Evolutionary conservation across 108 stramenopile species (phyloP).

Genomic region (Pseudonitzschia delicatissima): DNA sequence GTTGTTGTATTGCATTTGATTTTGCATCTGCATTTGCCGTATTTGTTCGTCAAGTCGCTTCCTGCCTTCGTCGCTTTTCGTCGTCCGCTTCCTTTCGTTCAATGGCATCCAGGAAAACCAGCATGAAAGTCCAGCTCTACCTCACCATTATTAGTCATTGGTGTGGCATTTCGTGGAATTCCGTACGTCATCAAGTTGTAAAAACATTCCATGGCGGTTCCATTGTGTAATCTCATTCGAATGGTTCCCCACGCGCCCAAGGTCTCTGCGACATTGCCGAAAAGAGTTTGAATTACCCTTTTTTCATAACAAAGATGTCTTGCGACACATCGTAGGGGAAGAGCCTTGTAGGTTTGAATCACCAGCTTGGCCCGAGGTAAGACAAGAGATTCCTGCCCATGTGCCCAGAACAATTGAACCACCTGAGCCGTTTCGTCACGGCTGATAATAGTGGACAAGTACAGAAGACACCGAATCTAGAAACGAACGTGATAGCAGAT

Average conservation of each 20-base stretch:
- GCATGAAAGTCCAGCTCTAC: constrained; percentile 1
- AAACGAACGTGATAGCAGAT: background rate
- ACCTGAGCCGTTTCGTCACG: background rate
- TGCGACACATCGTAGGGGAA: background rate
- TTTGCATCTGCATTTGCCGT: background rate
- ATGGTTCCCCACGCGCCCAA: background rate
- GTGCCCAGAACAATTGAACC: background rate
- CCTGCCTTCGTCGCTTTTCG: background rate
- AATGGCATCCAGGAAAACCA: background rate
- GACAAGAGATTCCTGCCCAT: background rate
- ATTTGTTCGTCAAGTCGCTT: background rate
- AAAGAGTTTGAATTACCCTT: background rate
- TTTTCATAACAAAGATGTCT: background rate
- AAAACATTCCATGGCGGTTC: constrained; percentile 19
- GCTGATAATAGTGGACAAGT: background rate
- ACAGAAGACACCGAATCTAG: background rate
- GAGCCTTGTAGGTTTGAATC: background rate
- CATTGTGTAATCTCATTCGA: background rate
- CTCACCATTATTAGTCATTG: constrained; percentile 10
- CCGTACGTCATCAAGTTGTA: constrained; percentile 26
- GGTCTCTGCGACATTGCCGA: background rate
- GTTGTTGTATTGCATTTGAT: background rate
- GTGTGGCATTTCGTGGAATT: constrained; percentile 14
- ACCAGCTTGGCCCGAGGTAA: background rate
- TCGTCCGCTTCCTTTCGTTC: background rate